phyloP scores from a whole-genome alignment of 768 basidiomycete species.

The Leccinum disarticulatum region DNA sequence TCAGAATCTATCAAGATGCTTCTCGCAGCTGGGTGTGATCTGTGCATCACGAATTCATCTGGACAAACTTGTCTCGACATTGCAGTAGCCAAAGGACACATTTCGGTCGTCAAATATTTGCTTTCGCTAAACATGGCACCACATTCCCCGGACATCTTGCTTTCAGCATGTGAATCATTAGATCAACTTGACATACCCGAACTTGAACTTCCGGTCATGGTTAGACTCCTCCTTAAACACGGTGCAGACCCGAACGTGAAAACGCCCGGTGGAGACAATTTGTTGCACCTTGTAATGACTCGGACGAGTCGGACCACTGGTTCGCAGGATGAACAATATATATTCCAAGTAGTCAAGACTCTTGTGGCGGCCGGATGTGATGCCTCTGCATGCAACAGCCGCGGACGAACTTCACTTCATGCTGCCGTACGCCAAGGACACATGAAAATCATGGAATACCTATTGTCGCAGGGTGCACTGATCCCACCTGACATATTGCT shows the following conservation, averaged over 20 bases:
- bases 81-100: not conserved
- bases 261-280: not conserved
- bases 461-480: not conserved
- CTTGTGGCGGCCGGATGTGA: not conserved
- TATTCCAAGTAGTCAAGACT: not conserved
- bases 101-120: not conserved
- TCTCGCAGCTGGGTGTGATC: not conserved
- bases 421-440: not conserved
- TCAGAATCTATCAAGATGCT: not conserved
- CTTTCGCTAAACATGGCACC: not conserved
- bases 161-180: not conserved
- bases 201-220: not conserved
- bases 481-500: not conserved
- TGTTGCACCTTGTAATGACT: not conserved
- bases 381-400: not conserved
- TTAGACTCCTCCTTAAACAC: not conserved
- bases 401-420: rapidly evolving
- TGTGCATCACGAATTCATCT: not conserved
- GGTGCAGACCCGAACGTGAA: not conserved
- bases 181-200: too few species aligned
- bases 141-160: not conserved
- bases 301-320: too few species aligned
- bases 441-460: not conserved
- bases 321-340: not conserved
- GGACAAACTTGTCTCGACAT: not conserved